phyloP scores from a whole-genome alignment of 805 yeast species.

The Nakazawaea siamensis region DNA sequence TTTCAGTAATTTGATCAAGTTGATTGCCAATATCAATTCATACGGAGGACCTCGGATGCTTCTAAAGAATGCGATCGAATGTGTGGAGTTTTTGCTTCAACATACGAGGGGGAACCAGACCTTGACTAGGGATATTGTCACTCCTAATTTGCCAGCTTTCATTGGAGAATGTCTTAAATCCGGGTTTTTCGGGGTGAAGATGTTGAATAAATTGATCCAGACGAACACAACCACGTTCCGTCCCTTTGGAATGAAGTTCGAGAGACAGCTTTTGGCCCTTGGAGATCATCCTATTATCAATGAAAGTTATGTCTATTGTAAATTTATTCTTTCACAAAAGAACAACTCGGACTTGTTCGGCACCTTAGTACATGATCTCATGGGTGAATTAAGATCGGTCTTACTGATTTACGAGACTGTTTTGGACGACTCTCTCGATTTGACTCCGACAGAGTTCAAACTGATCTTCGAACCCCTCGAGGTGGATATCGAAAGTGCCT shows the following conservation, averaged over 20 bases:
- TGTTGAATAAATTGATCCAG: constrained; percentile 34
- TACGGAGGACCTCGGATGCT: constrained; percentile 21
- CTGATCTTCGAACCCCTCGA: constrained; percentile 35
- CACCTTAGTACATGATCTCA: constrained; percentile 34
- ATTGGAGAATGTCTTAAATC: constrained; percentile 46
- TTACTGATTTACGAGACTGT: constrained; percentile 50
- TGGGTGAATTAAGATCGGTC: constrained; percentile 48
- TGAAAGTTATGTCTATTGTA: constrained; percentile 42
- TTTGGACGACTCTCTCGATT: constrained; percentile 40
- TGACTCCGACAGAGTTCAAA: too few relatives aligned
- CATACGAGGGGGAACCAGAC: constrained; percentile 74
- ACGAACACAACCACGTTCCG: constrained; percentile 74
- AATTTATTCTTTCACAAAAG: constrained; percentile 46
- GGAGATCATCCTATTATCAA: too few relatives aligned
- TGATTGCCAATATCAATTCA: constrained; percentile 29
- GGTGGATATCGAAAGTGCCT: constrained; percentile 52
- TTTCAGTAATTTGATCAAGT: constrained; percentile 31
- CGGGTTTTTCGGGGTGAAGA: constrained; percentile 28
- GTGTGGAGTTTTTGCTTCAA: constrained; percentile 31
- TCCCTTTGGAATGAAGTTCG: constrained; percentile 64
- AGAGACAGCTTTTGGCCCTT: constrained; percentile 27
- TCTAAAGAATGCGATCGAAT: constrained; percentile 28
- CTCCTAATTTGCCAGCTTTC: constrained; percentile 66
- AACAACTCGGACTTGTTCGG: constrained; percentile 40
- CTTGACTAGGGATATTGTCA: constrained; percentile 72